These are phyloP conservation scores for Roridomyces roridus DNA, from an alignment of 768 basidiomycete genomes.

Conservation along the genomic window DNA sequence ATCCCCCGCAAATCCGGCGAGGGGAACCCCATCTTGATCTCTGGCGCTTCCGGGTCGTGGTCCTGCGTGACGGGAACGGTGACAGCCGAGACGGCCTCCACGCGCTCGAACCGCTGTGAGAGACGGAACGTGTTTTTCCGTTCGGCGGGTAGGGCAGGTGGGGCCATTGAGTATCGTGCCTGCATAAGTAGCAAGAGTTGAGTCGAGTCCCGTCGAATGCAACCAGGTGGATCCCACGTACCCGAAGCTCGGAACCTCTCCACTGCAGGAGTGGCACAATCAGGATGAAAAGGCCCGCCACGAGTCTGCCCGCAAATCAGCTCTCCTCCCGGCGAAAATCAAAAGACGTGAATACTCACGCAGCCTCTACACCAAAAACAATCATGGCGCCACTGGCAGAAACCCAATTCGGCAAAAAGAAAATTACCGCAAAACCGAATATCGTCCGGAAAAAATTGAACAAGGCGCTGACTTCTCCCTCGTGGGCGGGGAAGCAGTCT, in stretches of 20 bases:
- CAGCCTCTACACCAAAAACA: slow-evolving; percentile 52
- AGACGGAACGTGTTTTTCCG: slow-evolving; percentile 15
- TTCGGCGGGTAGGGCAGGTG: neutral
- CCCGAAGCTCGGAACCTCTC: slow-evolving; percentile 40
- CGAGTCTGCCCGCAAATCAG: slow-evolving; percentile 30
- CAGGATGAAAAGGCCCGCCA: slow-evolving; percentile 39
- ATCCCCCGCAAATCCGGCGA: neutral
- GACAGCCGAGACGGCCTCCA: neutral
- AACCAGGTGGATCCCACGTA: slow-evolving; percentile 24
- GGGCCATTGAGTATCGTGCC: slow-evolving; percentile 6
- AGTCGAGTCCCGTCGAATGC: too few relatives aligned
- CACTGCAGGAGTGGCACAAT: slow-evolving; percentile 42
- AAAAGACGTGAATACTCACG: slow-evolving; percentile 23
- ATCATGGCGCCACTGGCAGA: slow-evolving; percentile 45
- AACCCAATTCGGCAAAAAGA: slow-evolving; percentile 54
- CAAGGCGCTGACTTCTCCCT: slow-evolving; percentile 51
- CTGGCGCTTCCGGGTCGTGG: too few relatives aligned
- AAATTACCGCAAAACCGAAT: slow-evolving; percentile 51
- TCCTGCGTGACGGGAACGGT: too few relatives aligned
- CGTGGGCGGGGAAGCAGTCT: slow-evolving; percentile 42
- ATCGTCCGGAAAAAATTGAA: slow-evolving; percentile 46
- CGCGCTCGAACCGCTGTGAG: slow-evolving; percentile 12
- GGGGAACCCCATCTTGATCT: slow-evolving; percentile 2
- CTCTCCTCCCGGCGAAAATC: neutral
- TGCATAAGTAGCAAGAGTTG: neutral